Conservation (phyloP, 192 early-diverging fungal genomes). For the Linnemannia hyalina region DNA sequence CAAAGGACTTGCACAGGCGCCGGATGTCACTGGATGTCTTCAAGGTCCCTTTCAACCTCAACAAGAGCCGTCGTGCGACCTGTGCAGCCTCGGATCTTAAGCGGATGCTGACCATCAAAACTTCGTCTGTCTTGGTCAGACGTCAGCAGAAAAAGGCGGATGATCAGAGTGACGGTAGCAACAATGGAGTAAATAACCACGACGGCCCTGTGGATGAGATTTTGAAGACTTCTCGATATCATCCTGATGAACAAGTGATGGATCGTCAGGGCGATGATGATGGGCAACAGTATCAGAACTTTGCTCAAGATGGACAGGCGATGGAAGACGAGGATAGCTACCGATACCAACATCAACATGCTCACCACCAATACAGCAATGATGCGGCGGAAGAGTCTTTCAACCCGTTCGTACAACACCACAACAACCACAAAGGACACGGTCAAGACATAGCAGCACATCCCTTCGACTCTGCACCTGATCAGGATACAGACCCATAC, state of each 20-base stretch:
- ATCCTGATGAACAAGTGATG: background rate
- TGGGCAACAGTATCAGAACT: background rate
- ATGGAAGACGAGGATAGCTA: background rate
- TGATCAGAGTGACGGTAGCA: background rate
- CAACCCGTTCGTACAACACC: background rate
- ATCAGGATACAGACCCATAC: background rate
- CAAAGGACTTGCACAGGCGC: background rate
- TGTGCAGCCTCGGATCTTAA: slow-evolving; percentile 9
- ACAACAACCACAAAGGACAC: background rate
- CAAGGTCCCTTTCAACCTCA: slow-evolving; percentile 33
- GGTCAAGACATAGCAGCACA: background rate
- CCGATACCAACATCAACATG: background rate
- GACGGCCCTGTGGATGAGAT: slow-evolving; percentile 10
- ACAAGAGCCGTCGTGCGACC: slow-evolving; percentile 22
- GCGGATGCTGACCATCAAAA: background rate
- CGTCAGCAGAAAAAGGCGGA: background rate
- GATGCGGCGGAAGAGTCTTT: background rate
- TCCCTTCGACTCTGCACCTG: background rate
- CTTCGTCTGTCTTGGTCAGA: background rate
- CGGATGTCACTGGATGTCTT: slow-evolving; percentile 39
- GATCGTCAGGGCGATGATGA: background rate
- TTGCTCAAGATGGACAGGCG: background rate
- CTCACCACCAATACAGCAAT: background rate
- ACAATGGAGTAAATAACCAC: background rate
- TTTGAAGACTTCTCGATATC: slow-evolving; percentile 24